Evolutionary conservation across 2,329 filamentous ascomycete species (phyloP), one percentile per base, ranked within the genome.

Genomic region (Epichloe gansuensis): DNA sequence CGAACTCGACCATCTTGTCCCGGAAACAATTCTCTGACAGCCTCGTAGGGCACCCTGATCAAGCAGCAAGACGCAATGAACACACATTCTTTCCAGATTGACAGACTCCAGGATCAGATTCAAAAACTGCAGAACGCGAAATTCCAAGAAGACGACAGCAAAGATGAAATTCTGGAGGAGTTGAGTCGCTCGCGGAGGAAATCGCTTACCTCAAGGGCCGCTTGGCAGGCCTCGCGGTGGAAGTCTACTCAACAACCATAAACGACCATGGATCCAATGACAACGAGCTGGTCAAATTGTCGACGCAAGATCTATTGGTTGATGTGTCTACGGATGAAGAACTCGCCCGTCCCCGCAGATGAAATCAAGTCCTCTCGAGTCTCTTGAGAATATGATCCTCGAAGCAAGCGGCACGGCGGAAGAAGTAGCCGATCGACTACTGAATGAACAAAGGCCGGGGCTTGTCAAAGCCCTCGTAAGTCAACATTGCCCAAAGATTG

Each of bases 11-110:
- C 17, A 9, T 17, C 39, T 42, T 8, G 38, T 31, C 15, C 43
- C 11, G 37, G 12, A 23, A 3, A 9, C 15, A 37, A 2, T 46
- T 35, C 41, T 17, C 28, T 49, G n/a, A 48, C 25, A 46, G 35
- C 23, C 35, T 45, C 12, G 17, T 21, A 52, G 50, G 15, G 17
- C 9, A 25, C 21, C 5, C 21, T 51, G 15, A 31, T 6, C 42
- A 46, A 50, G 28, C 38, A 39, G 38, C 28, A 35, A 37, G 31
- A 46, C 5, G 39, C 34, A 4, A 34, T 37, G 45, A 31, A 42
- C 21, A 41, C 53, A 49, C 51, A 59, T 46, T 56, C 54, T 1
- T 55, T 59, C 38, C 56, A 59, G 28, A 48, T 59, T n/a, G 56
- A 56, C 15, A 44, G 48, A 2, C 42, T 57, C 5, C 54, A 57